phyloP scores from a whole-genome alignment of 2,329 filamentous ascomycete genomes.

The Thermomyces lanuginosus region DNA sequence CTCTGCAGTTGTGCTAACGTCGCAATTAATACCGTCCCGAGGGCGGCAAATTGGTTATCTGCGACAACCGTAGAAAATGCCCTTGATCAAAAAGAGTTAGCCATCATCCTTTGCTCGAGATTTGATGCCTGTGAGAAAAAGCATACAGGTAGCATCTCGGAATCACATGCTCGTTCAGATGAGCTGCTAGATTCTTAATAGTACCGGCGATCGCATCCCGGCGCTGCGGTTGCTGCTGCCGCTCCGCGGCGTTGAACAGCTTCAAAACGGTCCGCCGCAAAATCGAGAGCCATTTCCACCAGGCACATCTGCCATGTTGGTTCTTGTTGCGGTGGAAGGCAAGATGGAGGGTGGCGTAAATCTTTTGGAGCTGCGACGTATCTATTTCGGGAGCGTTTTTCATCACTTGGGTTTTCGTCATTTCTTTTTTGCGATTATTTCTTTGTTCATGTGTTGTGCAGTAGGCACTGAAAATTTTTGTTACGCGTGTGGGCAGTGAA shows the following conservation, averaged over 20 bases:
- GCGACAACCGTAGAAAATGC: slow-evolving; percentile 52
- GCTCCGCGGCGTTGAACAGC: slow-evolving; percentile 33
- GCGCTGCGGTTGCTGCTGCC: slow-evolving; percentile 26
- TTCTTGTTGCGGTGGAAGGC: slow-evolving; percentile 77
- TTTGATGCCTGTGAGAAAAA: neutral
- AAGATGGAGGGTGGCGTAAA: slow-evolving; percentile 41
- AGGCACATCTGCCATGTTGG: slow-evolving; percentile 65
- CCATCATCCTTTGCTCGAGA: neutral
- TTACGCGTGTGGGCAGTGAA: too few relatives aligned
- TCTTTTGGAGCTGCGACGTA: slow-evolving; percentile 12
- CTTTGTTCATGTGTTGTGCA: too few relatives aligned
- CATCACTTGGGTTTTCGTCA: neutral
- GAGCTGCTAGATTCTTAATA: slow-evolving; percentile 17
- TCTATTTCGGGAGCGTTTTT: neutral
- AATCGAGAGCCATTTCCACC: slow-evolving; percentile 61
- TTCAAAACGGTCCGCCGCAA: slow-evolving; percentile 50
- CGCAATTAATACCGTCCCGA: slow-evolving; percentile 54
- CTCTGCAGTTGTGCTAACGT: slow-evolving; percentile 43
- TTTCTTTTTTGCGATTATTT: neutral
- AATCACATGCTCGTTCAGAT: slow-evolving; percentile 19
- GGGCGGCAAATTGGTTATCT: slow-evolving; percentile 54
- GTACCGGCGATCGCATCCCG: too few relatives aligned
- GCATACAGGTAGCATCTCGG: slow-evolving; percentile 27
- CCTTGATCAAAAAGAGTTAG: slow-evolving; percentile 10
- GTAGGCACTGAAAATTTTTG: too few relatives aligned